Conservation (phyloP, 371 early-diverging fungal species). For the Mucor irregularis region DNA sequence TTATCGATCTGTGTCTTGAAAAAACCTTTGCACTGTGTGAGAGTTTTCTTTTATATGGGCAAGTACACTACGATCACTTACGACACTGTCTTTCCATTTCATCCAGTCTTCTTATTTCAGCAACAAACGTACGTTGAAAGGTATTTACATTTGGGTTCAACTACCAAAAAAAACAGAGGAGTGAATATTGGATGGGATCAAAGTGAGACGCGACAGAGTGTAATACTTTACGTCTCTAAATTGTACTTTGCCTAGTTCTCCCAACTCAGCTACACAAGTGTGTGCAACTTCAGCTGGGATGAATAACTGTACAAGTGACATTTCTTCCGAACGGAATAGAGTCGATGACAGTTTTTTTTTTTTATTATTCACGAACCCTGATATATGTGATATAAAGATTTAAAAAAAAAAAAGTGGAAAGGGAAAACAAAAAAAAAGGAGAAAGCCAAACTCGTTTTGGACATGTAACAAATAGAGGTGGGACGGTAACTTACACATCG, state of each 20-base stretch:
- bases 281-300: constrained; percentile 77
- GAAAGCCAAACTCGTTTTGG: not conserved
- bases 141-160: constrained; percentile 92
- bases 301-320: constrained; percentile 94
- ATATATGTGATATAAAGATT: not conserved
- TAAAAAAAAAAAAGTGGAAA: not conserved
- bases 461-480: not conserved
- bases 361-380: not conserved
- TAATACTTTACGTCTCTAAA: constrained; percentile 87
- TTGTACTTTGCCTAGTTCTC: constrained; percentile 91
- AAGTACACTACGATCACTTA: constrained; percentile 37
- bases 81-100: constrained; percentile 93
- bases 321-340: constrained; percentile 94
- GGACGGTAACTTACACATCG: not conserved
- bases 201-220: not conserved
- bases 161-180: constrained; percentile 30
- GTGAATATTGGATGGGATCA: no score
- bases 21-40: constrained; percentile 56
- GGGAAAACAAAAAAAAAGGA: not conserved
- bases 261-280: constrained; percentile 87
- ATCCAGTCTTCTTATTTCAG: constrained; percentile 86
- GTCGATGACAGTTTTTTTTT: constrained; percentile 49
- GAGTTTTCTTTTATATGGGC: not conserved
- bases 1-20: constrained; percentile 83
- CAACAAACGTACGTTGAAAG: constrained; percentile 93